A percentile compares a stretch with the other conserved stretches of the same genome.
These are phyloP conservation scores for Cryphonectria radicalis DNA, from an alignment of 2,329 filamentous ascomycete species.

Conservation along the genomic window DNA sequence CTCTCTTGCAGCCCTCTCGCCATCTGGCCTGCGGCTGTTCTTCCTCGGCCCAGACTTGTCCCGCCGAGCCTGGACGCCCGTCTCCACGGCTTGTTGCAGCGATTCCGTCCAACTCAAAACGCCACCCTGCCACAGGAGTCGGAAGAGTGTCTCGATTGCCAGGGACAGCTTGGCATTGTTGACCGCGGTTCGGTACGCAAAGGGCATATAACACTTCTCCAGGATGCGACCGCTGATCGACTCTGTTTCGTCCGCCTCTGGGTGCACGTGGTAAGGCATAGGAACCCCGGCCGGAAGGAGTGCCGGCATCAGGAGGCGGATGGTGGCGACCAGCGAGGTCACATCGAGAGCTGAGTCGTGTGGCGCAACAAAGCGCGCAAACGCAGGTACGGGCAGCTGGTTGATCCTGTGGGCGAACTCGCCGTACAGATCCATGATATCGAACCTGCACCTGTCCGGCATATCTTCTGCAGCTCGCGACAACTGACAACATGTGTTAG, in stretches of 20 bases:
- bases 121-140: constrained; percentile 51
- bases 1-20: constrained; percentile 24
- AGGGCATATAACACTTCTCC: constrained; percentile 66
- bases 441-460: constrained; percentile 40
- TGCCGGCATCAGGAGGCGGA: constrained; percentile 49
- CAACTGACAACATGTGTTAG: constrained; percentile 39
- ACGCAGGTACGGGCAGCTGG: constrained; percentile 61
- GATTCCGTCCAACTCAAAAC: constrained; percentile 41
- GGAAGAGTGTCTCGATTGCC: constrained; percentile 67
- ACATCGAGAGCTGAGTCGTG: constrained; percentile 42
- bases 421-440: constrained; percentile 61
- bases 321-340: constrained; percentile 49
- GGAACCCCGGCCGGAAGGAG: constrained; percentile 49
- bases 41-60: constrained; percentile 51
- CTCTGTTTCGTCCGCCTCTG: constrained; percentile 41
- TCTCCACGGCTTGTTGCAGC: constrained; percentile 47
- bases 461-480: constrained; percentile 54
- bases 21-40: constrained; percentile 35
- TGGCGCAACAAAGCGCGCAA: constrained; percentile 57
- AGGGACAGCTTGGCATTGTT: constrained; percentile 77
- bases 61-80: constrained; percentile 54
- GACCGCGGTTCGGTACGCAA: constrained; percentile 64
- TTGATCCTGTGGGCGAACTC: constrained; percentile 61
- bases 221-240: constrained; percentile 52
- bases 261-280: constrained; percentile 47